A percentile compares a stretch with the other conserved stretches of the same genome.
Conservation (phyloP, 306 rosid species). For the Medicago truncatula region DNA sequence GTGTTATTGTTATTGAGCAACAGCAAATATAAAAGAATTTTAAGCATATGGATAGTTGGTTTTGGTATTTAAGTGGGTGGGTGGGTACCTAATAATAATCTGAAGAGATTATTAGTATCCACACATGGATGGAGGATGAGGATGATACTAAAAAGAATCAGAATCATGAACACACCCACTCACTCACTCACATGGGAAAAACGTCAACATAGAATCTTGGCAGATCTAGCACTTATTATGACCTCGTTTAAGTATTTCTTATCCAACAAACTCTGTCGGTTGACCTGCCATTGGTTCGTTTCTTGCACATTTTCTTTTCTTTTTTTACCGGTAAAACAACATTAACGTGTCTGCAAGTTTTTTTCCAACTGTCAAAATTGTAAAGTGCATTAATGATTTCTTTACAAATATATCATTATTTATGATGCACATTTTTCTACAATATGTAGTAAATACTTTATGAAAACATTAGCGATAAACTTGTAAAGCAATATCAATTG, state of each 20-base stretch:
- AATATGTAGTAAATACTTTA: no score
- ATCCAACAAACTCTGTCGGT: slow-evolving; percentile 32
- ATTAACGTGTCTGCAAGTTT: no score
- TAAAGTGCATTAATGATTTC: no score
- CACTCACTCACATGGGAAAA: no score
- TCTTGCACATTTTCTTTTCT: neutral
- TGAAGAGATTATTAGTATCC: neutral
- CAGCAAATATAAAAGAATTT: neutral
- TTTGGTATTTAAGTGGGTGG: neutral
- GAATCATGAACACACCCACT: slow-evolving; percentile 32
- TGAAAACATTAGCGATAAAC: no score
- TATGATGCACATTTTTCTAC: no score
- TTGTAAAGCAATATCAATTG: no score
- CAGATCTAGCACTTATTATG: slow-evolving; percentile 26
- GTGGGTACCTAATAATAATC: neutral
- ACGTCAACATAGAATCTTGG: slow-evolving; percentile 38
- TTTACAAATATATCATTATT: no score
- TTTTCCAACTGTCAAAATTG: no score
- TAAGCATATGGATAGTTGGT: slow-evolving; percentile 15
- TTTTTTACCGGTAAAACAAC: neutral
- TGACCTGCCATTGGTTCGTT: neutral
- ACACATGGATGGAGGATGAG: no score
- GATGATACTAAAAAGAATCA: no score
- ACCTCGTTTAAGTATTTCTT: slow-evolving; percentile 6
- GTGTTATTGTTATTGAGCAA: neutral